phyloP scores from a whole-genome alignment of 179 eudicot genomes.

The Silene coronaria region DNA sequence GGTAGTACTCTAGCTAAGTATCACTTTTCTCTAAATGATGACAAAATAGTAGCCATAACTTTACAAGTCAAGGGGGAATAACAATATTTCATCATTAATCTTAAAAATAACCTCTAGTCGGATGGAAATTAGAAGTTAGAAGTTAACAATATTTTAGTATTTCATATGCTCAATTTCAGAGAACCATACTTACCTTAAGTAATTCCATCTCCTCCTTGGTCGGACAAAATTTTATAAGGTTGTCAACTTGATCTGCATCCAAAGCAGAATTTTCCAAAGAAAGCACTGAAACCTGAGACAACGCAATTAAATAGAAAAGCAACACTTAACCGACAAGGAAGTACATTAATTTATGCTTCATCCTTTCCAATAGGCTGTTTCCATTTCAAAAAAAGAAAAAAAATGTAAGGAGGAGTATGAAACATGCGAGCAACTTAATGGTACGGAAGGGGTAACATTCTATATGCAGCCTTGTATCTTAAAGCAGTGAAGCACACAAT shows the following conservation, averaged over 20 bases:
- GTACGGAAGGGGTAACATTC: neutral
- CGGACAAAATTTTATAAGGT: constrained; percentile 48
- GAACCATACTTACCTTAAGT: constrained; percentile 29
- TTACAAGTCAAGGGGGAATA: neutral
- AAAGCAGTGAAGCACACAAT: neutral
- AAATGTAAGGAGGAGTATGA: neutral
- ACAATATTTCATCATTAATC: neutral
- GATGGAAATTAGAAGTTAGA: too few species aligned
- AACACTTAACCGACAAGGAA: neutral
- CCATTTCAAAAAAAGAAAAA: neutral
- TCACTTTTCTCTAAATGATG: too few species aligned
- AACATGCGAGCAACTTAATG: neutral
- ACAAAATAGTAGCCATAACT: neutral
- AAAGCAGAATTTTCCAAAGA: constrained; percentile 36
- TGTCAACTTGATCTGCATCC: constrained; percentile 49
- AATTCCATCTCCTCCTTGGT: constrained; percentile 50
- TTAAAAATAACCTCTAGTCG: too few species aligned
- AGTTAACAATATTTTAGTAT: neutral
- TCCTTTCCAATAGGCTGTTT: neutral
- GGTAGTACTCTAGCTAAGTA: too few species aligned
- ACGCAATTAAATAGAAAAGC: neutral
- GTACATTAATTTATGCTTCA: neutral
- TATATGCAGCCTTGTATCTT: neutral
- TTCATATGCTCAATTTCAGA: neutral
- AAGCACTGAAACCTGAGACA: constrained; percentile 34